Conservation (phyloP, 306 rosid species). For the Trifolium repens region DNA sequence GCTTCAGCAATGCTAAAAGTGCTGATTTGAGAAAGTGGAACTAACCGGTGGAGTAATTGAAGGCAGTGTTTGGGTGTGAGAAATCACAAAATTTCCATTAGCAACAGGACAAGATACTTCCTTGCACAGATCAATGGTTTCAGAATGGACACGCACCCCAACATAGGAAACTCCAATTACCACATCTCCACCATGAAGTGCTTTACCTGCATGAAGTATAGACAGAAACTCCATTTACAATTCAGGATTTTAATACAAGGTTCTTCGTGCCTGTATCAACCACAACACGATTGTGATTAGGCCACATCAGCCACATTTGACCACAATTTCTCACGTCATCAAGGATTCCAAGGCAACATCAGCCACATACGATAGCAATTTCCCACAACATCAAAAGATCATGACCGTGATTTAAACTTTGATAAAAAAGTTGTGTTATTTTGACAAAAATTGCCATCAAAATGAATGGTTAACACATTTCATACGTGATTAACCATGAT, state of each 20-base stretch:
- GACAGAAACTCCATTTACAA: slow-evolving; percentile 26
- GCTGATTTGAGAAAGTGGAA: slow-evolving; percentile 40
- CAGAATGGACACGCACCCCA: slow-evolving; percentile 75
- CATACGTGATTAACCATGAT: neutral
- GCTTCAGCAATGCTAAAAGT: slow-evolving; percentile 22
- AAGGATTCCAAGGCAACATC: neutral
- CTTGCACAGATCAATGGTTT: slow-evolving; percentile 61
- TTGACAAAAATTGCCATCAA: neutral
- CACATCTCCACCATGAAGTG: slow-evolving; percentile 64
- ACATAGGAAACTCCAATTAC: slow-evolving; percentile 68
- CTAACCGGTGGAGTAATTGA: slow-evolving; percentile 79
- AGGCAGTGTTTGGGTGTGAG: slow-evolving; percentile 82
- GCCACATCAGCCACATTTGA: neutral
- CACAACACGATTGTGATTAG: neutral
- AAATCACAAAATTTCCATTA: slow-evolving; percentile 62
- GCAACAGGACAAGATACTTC: slow-evolving; percentile 67
- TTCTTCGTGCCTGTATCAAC: no score
- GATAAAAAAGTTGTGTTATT: neutral
- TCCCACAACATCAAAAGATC: neutral
- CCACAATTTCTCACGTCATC: neutral
- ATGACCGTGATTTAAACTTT: neutral
- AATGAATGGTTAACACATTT: neutral
- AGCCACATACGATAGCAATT: neutral
- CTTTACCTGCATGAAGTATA: slow-evolving; percentile 53
- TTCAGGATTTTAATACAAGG: no score